Evolutionary conservation across 768 basidiomycete species (phyloP).

Genomic region (Macrolepiota dolichaula): DNA sequence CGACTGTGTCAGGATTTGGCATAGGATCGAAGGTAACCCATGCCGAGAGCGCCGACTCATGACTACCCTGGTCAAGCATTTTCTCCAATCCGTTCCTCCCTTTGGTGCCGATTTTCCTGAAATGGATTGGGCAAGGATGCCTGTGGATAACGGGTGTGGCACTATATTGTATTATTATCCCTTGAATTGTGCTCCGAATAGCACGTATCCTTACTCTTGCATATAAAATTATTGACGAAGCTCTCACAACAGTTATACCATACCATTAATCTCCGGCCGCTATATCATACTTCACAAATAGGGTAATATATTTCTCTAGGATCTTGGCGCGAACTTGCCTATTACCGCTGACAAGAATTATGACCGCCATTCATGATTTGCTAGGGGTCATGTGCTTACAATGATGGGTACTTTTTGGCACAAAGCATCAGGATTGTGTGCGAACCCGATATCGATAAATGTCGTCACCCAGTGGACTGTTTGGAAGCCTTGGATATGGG

Average conservation of each 20-base stretch:
- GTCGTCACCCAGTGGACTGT: neutral
- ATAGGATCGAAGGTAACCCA: neutral
- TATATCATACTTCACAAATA: neutral
- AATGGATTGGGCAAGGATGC: neutral
- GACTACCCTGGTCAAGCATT: neutral
- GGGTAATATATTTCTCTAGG: neutral
- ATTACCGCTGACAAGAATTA: neutral
- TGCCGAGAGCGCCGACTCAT: neutral
- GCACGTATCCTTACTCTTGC: neutral
- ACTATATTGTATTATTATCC: neutral
- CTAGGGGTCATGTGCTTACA: neutral
- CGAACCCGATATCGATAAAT: neutral
- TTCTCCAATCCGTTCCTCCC: neutral
- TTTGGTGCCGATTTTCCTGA: neutral
- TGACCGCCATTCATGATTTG: neutral
- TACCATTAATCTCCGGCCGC: neutral
- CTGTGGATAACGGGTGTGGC: neutral
- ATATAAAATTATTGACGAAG: neutral
- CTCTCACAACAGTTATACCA: neutral
- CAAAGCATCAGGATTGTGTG: constrained; percentile 5
- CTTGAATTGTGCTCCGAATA: neutral
- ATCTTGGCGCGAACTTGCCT: neutral
- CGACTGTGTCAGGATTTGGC: neutral
- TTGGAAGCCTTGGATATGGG: neutral
- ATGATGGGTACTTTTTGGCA: neutral